Base-by-base conservation (phyloP, 2,329 filamentous ascomycete genomes). In the Septoria petroselini region DNA sequence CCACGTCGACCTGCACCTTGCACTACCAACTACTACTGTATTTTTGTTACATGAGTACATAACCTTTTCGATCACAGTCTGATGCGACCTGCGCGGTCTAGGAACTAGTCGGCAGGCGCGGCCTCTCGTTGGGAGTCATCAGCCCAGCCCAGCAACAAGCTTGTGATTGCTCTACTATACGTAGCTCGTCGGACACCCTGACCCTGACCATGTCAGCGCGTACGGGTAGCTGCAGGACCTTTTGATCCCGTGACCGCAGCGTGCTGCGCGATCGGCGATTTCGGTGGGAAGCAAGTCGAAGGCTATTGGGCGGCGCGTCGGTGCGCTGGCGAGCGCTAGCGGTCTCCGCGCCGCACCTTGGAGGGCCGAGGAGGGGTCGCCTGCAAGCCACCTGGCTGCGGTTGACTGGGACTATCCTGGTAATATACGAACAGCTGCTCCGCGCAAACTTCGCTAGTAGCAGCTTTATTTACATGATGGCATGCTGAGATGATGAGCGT, bases 311-410 rank as follows among this genome's bases (percentile, higher is more conserved):
- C n/a, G 8, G 15, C 40, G 27, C 8, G 27, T 25, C 6, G 21
- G 40, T 27, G 23, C 23, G 40, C 27, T 15, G 23, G 40, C 40
- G 31, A 23, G 19, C 18, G 38, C 31, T 35, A 41, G 42, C 42
- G 49, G 48, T 40, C 33, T 38, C 38, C 49, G 49, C 38, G 49
- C 49, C 49, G 49, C 42, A 23, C 49, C 49, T 44, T 42, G 17
- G 17, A 18, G 23, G 41, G 41, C 40, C 23, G 25, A 42, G 14
- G 17, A 21, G 38, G 40, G 40, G n/a, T n/a, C n/a, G n/a, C n/a
- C n/a, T 31, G n/a, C 31, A 21, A 45, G 42, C 42, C 42, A 19
- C 21, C 31, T 9, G 9, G n/a, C n/a, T 11, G 41, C 31, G 33
- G 29, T 31, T 18, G 4, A 46, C 31, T 14, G 21, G 42, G 40